Percentiles rank a stretch among this genome's conserved stretches.
Evolutionary conservation across 1,139 yeast genomes (phyloP).

Genomic region (Protomyces arabidopsidicola): DNA sequence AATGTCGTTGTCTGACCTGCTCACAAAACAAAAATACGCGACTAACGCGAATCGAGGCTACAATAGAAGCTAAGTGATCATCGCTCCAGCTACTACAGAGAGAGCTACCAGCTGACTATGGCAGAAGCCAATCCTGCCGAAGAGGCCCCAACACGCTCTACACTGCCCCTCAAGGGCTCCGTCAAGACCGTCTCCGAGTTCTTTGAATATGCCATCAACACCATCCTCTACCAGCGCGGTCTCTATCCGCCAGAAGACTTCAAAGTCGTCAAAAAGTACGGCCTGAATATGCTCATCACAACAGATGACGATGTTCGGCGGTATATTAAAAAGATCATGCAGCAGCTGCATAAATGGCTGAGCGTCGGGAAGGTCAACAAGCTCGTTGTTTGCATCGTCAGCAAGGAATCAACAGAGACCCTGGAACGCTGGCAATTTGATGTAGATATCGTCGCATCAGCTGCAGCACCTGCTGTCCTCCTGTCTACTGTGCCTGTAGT

Average conservation of each 20-base stretch:
- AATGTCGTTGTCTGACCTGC: too few species aligned
- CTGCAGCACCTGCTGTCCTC: not conserved
- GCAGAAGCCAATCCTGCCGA: not conserved
- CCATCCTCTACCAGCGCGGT: slow-evolving; percentile 82
- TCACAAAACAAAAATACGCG: too few species aligned
- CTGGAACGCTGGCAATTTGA: slow-evolving; percentile 88
- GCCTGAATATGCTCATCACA: slow-evolving; percentile 65
- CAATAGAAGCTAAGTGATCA: too few species aligned
- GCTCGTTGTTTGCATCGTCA: slow-evolving; percentile 65
- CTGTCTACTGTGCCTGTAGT: not conserved
- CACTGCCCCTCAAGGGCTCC: slow-evolving; percentile 69
- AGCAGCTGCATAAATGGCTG: slow-evolving; percentile 80
- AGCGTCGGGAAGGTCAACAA: slow-evolving; percentile 64
- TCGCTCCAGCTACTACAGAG: too few species aligned
- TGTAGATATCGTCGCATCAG: slow-evolving; percentile 44
- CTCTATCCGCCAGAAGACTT: slow-evolving; percentile 89
- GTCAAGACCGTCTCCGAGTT: slow-evolving; percentile 75
- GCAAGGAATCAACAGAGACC: slow-evolving; percentile 60
- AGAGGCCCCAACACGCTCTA: slow-evolving; percentile 45
- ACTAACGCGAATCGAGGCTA: too few species aligned
- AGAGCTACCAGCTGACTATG: too few species aligned
- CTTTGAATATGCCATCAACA: slow-evolving; percentile 73
- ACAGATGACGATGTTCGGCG: slow-evolving; percentile 70
- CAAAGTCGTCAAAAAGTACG: slow-evolving; percentile 72
- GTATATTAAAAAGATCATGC: slow-evolving; percentile 63